A percentile compares a stretch with the other conserved stretches of the same genome.
These are phyloP conservation scores for Helotiales sp. DNA, from an alignment of 2,329 filamentous ascomycete species.

Conservation along the genomic window DNA sequence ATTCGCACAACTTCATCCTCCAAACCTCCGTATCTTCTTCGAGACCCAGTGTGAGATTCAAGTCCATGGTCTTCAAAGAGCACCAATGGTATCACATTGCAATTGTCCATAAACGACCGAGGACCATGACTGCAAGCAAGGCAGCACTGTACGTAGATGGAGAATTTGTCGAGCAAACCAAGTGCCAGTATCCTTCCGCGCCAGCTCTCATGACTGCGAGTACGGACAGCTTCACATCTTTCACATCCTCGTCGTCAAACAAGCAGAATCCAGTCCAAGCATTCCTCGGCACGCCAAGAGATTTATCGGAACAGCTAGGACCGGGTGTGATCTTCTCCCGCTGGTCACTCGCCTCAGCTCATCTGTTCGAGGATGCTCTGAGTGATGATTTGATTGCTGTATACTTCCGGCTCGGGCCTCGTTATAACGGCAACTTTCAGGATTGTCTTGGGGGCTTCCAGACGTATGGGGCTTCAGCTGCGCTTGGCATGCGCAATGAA, in stretches of 20 bases:
- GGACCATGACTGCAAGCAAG: constrained; percentile 73
- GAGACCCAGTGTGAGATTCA: constrained; percentile 90
- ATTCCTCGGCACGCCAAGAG: constrained; percentile 89
- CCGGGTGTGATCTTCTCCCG: constrained; percentile 72
- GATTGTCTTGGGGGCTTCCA: constrained; percentile 95
- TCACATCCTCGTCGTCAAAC: constrained; percentile 57
- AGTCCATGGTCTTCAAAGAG: constrained; percentile 73
- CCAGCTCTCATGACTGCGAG: constrained; percentile 65
- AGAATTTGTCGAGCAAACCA: constrained; percentile 89
- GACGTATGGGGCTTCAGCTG: constrained; percentile 91
- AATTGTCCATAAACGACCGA: constrained; percentile 78
- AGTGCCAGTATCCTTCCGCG: constrained; percentile 80
- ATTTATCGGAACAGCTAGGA: constrained; percentile 76
- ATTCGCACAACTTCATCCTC: constrained; percentile 90
- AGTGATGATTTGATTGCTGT: constrained; percentile 93
- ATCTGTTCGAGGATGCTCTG: constrained; percentile 82
- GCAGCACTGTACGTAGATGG: constrained; percentile 90
- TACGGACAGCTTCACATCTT: constrained; percentile 69
- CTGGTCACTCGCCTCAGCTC: constrained; percentile 88
- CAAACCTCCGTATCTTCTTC: constrained; percentile 90
- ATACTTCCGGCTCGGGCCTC: constrained; percentile 82
- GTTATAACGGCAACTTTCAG: constrained; percentile 95
- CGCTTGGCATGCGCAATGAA: constrained; percentile 88
- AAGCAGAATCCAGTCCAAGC: constrained; percentile 77
- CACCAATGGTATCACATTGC: constrained; percentile 91